These are phyloP conservation scores for Fusarium musae DNA, from an alignment of 2,329 filamentous ascomycete genomes.

Conservation along the genomic window DNA sequence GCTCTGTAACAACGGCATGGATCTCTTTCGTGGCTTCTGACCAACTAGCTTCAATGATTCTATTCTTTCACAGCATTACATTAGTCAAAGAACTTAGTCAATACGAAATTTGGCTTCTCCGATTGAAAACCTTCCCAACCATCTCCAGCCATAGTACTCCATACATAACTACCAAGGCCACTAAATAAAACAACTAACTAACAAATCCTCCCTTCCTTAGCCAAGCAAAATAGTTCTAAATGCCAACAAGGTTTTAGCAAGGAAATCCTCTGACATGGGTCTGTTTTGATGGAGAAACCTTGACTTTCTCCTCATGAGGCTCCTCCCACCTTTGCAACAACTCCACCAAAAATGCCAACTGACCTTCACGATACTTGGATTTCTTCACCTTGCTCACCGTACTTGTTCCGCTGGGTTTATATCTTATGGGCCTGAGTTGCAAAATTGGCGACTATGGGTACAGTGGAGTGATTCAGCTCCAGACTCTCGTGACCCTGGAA, in stretches of 20 bases:
- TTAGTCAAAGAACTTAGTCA: conserved; percentile 7
- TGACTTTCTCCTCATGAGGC: conserved; percentile 25
- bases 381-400: conserved; percentile 18
- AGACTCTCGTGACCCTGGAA: conserved; percentile 25
- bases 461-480: conserved; percentile 10
- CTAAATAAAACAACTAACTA: background rate
- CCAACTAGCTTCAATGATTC: background rate
- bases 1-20: background rate
- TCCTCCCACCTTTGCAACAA: conserved; percentile 32
- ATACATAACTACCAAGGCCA: background rate
- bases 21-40: conserved; percentile 1
- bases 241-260: background rate
- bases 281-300: conserved; percentile 20
- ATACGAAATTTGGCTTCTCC: background rate
- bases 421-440: conserved; percentile 2
- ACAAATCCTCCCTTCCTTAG: background rate
- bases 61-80: background rate
- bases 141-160: background rate
- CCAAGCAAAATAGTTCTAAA: background rate
- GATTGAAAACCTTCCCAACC: conserved; percentile 13
- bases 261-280: background rate
- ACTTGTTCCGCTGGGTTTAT: background rate
- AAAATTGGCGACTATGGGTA: conserved; percentile 19
- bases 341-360: conserved; percentile 37
- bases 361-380: conserved; percentile 36